Percentiles rank a stretch among this genome's conserved stretches.
Evolutionary conservation across 208 protist species (phyloP).

Genomic region (Leptomonas seymouri): DNA sequence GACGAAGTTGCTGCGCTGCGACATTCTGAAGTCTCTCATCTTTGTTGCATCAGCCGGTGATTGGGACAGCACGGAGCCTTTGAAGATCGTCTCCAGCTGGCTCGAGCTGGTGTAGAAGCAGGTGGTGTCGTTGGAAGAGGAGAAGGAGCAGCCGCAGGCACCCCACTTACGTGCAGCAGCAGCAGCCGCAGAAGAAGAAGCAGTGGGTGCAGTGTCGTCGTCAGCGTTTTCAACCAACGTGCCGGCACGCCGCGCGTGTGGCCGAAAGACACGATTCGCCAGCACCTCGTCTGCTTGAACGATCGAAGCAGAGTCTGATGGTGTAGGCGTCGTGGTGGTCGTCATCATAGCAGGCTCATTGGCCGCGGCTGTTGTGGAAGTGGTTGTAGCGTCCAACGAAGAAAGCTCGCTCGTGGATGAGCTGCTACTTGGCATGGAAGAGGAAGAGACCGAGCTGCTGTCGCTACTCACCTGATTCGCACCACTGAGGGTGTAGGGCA

Average conservation of each 20-base stretch:
- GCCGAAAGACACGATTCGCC: neutral
- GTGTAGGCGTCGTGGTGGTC: slow-evolving; percentile 1
- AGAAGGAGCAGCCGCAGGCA: slow-evolving; percentile 42
- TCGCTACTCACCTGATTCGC: slow-evolving; percentile 1
- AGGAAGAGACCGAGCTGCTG: too few species aligned
- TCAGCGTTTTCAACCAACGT: neutral
- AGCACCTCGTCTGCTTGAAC: neutral
- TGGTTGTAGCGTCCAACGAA: neutral
- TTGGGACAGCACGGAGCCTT: slow-evolving; percentile 18
- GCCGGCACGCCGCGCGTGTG: neutral
- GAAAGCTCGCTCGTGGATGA: neutral
- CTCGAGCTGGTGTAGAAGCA: slow-evolving; percentile 49
- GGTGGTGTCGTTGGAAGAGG: slow-evolving; percentile 14
- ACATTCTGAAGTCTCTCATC: slow-evolving; percentile 17
- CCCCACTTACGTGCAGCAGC: slow-evolving; percentile 30
- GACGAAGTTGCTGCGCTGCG: slow-evolving; percentile 33
- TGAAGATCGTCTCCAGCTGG: slow-evolving; percentile 36
- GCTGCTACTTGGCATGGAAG: too few species aligned
- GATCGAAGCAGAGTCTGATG: neutral
- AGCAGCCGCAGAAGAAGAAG: neutral
- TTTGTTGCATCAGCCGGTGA: slow-evolving; percentile 2
- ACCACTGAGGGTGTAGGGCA: slow-evolving; percentile 33
- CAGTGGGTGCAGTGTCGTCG: neutral
- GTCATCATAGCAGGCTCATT: slow-evolving; percentile 1
- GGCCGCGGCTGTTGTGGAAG: slow-evolving; percentile 2